A percentile compares a stretch with the other conserved stretches of the same genome.
These are phyloP conservation scores for Aspergillus caelatus DNA, from an alignment of 2,329 filamentous ascomycete genomes.

Conservation along the genomic window DNA sequence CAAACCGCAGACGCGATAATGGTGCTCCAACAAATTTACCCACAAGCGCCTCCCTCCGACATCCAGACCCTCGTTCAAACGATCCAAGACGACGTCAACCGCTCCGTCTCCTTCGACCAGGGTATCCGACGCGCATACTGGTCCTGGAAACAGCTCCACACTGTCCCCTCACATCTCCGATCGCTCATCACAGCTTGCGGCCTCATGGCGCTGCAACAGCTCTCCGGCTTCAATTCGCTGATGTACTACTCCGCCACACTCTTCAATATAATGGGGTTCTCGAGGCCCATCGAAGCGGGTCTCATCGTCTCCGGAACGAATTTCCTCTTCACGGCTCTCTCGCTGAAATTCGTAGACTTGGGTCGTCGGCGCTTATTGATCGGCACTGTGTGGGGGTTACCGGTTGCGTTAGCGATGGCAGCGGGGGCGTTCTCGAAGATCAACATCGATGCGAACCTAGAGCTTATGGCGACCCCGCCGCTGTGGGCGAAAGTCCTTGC, in stretches of 20 bases:
- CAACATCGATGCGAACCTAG: neutral
- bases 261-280: neutral
- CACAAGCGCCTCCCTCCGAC: neutral
- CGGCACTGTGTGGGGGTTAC: neutral
- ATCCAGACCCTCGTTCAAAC: neutral
- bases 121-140: neutral
- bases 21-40: neutral
- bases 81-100: neutral
- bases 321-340: neutral
- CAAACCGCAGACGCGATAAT: neutral
- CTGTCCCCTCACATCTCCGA: neutral
- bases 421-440: neutral
- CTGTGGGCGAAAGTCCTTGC: neutral
- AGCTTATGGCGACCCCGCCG: neutral
- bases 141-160: neutral
- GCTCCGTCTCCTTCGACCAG: neutral
- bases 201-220: neutral
- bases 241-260: slow-evolving; percentile 2
- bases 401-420: neutral
- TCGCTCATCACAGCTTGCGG: neutral
- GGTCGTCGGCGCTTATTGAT: neutral
- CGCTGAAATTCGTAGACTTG: neutral
- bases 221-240: neutral
- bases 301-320: neutral
- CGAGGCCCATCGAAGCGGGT: neutral